Evolutionary conservation across 1,284 basidiomycete species (phyloP), one percentile per base, ranked within the genome.

Genomic region (Coniophora puteana): DNA sequence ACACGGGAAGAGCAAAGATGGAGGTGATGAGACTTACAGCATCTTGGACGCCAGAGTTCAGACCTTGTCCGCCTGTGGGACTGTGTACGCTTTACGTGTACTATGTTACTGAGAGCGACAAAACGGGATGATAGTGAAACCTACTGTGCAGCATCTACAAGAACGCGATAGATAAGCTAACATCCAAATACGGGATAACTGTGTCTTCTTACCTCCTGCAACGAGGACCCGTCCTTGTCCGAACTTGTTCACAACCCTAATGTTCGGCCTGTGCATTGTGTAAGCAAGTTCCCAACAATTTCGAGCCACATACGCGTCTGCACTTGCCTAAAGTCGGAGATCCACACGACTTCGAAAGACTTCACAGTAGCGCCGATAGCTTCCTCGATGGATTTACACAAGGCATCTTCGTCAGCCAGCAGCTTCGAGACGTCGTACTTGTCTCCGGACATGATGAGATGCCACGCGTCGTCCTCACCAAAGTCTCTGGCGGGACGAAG

Each of bases 261-360:
- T 62, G 43, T 66, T 68, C 1, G 63, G 59, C 21, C 67, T 69
- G n/a, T n/a, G n/a, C n/a, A n/a, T n/a, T n/a, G n/a, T n/a, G n/a
- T n/a, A n/a, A n/a, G n/a, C n/a, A n/a, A n/a, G n/a, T n/a, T n/a
- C n/a, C n/a, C n/a, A n/a, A n/a, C n/a, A n/a, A n/a, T n/a, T n/a
- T n/a, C n/a, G n/a, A 13, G 10, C 8, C 8, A 36, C 29, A 25
- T n/a, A n/a, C 6, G 20, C 5, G 16, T 8, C 8, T 28, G 8
- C 11, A 44, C 41, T 18, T 44, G 61, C 62, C 46, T 53, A 37
- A 46, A 61, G 20, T 59, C 47, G 4, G 46, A 43, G 4, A 53
- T 18, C 48, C 48, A 54, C 5, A 40, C 39, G 8, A 51, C 29
- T 4, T 51, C 44, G 13, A 43, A 43, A 18, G 52, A 45, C 17